Conservation (phyloP, 176 grass and related monocot species). For the Avena insularis region DNA sequence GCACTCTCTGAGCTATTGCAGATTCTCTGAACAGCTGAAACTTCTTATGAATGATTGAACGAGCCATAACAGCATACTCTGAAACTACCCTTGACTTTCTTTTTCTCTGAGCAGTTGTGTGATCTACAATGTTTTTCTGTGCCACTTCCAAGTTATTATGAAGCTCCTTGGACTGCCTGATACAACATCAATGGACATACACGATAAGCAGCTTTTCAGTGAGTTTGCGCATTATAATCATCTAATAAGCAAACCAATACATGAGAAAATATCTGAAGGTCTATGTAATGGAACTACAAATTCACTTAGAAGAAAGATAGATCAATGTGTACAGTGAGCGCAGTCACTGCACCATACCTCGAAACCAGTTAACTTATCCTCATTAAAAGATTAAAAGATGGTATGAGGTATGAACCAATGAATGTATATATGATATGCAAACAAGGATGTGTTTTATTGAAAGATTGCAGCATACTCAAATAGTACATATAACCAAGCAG, state of each 20-base stretch:
- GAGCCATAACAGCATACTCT: slow-evolving; percentile 65
- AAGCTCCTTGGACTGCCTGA: slow-evolving; percentile 74
- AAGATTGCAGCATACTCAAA: slow-evolving; percentile 23
- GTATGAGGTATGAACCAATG: neutral
- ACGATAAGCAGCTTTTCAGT: slow-evolving; percentile 5
- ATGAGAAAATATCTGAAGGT: slow-evolving; percentile 28
- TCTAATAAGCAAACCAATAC: slow-evolving; percentile 2
- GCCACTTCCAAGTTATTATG: slow-evolving; percentile 55
- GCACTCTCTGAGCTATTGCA: slow-evolving; percentile 51
- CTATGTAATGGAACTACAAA: neutral
- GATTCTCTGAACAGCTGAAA: slow-evolving; percentile 63
- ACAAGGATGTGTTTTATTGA: neutral
- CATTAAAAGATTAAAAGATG: neutral
- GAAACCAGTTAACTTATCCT: slow-evolving; percentile 15
- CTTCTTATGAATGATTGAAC: slow-evolving; percentile 64
- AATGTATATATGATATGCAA: slow-evolving; percentile 15
- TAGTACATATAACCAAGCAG: slow-evolving; percentile 30
- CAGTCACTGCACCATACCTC: slow-evolving; percentile 9
- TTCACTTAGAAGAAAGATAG: slow-evolving; percentile 15
- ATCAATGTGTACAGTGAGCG: slow-evolving; percentile 18
- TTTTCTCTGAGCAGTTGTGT: slow-evolving; percentile 57
- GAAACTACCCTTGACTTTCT: slow-evolving; percentile 65
- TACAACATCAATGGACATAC: slow-evolving; percentile 24
- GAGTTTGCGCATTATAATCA: neutral
- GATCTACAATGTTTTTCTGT: slow-evolving; percentile 61